phyloP scores from a whole-genome alignment of 225 moss, liverwort and hornwort species.

The Asterella californica region DNA sequence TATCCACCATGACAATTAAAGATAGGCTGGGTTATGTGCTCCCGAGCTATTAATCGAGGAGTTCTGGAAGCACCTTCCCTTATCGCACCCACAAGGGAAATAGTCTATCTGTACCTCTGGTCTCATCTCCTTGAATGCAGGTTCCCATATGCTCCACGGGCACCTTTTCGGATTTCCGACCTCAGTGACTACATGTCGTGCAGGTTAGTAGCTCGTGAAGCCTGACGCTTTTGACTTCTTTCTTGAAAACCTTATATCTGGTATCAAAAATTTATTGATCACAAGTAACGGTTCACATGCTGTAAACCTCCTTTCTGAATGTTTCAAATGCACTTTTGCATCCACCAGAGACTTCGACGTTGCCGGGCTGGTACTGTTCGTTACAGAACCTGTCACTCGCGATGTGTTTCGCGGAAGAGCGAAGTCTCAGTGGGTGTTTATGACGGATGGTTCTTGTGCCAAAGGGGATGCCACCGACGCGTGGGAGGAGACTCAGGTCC shows the following conservation, averaged over 20 bases:
- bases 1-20: not conserved
- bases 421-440: slow-evolving; percentile 34
- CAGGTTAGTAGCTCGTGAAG: slow-evolving; percentile 27
- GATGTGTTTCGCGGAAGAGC: slow-evolving; percentile 15
- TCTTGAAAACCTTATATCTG: too few species aligned
- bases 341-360: slow-evolving; percentile 48
- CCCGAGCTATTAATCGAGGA: not conserved
- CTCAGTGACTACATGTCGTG: slow-evolving; percentile 24
- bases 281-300: not conserved
- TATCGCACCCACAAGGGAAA: not conserved
- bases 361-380: slow-evolving; percentile 29
- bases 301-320: not conserved
- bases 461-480: slow-evolving; percentile 21
- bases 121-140: slow-evolving; percentile 15
- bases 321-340: not conserved
- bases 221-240: not conserved
- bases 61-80: not conserved
- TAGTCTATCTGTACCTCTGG: not conserved
- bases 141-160: slow-evolving; percentile 30
- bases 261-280: too few species aligned
- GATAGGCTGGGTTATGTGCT: not conserved
- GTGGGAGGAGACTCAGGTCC: slow-evolving; percentile 37
- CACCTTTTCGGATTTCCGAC: slow-evolving; percentile 23
- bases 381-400: slow-evolving; percentile 24
- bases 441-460: slow-evolving; percentile 33